Percentiles rank a stretch among this genome's conserved stretches.
phyloP scores from a whole-genome alignment of 768 basidiomycete species.

The Ramaria rubella region DNA sequence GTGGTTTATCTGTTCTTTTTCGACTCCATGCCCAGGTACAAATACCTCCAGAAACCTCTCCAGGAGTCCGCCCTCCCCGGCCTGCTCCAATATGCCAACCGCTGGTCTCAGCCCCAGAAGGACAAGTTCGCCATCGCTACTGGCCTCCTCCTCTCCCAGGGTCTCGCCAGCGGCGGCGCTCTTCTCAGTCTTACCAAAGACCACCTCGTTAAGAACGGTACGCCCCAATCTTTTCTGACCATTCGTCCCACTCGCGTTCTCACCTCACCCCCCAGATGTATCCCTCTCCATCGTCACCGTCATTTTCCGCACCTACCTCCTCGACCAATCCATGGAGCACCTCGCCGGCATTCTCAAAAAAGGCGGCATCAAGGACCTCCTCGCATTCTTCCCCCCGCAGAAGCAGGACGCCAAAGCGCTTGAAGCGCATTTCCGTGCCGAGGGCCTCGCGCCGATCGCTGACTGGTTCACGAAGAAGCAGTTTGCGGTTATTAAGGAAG shows the following conservation, averaged over 20 bases:
- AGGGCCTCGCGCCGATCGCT: constrained; percentile 68
- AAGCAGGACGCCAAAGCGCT: constrained; percentile 68
- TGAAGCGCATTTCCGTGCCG: constrained; percentile 83
- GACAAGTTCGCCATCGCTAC: constrained; percentile 79
- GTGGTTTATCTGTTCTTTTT: neutral
- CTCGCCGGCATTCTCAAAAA: constrained; percentile 75
- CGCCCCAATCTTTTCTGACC: constrained; percentile 12
- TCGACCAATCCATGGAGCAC: constrained; percentile 84
- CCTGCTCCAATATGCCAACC: constrained; percentile 83
- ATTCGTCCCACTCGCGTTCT: neutral
- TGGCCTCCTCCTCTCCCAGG: constrained; percentile 79
- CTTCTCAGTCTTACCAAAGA: constrained; percentile 84
- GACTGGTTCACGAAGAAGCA: constrained; percentile 96
- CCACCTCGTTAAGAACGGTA: constrained; percentile 92
- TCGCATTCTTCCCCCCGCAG: constrained; percentile 81
- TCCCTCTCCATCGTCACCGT: constrained; percentile 68
- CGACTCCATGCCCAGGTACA: constrained; percentile 58
- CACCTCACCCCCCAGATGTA: constrained; percentile 48
- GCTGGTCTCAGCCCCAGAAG: constrained; percentile 70
- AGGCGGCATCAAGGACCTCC: constrained; percentile 79
- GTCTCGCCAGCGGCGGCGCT: constrained; percentile 70
- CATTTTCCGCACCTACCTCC: constrained; percentile 76
- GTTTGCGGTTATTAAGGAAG: constrained; percentile 73
- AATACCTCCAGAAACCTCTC: constrained; percentile 96
- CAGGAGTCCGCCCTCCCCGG: constrained; percentile 78